Conservation (phyloP, 2,329 filamentous ascomycete species). For the Falciphora oryzae region DNA sequence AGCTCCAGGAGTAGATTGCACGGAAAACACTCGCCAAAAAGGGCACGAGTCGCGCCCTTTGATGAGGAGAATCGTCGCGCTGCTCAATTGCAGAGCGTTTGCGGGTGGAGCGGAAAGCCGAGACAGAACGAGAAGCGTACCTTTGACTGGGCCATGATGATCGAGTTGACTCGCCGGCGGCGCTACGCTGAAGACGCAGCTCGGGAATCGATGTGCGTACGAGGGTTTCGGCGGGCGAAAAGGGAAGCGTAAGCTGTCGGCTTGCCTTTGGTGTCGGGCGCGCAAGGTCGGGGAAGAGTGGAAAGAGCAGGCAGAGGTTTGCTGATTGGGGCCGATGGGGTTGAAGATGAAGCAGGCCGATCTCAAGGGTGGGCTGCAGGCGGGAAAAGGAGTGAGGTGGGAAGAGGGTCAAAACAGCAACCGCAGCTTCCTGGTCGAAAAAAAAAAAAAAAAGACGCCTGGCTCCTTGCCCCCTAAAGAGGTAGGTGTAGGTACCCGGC, state of each 20-base stretch:
- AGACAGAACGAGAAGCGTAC: neutral
- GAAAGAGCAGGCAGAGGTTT: neutral
- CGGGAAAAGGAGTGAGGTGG: constrained; percentile 1
- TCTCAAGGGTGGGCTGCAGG: neutral
- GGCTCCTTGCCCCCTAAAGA: neutral
- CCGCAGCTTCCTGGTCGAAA: neutral
- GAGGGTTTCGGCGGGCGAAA: neutral
- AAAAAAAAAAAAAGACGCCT: constrained; percentile 1
- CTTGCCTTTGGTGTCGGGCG: neutral
- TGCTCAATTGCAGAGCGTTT: neutral
- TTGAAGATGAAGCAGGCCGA: neutral
- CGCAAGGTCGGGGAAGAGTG: neutral
- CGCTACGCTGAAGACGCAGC: neutral
- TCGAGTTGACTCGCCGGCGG: constrained; percentile 1
- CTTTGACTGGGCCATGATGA: constrained; percentile 9
- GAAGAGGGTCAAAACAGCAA: constrained; percentile 1
- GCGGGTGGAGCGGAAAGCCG: neutral
- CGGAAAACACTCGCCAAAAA: neutral
- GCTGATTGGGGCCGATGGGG: constrained; percentile 3
- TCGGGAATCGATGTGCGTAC: neutral
- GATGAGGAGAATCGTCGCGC: neutral
- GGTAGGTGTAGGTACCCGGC: neutral
- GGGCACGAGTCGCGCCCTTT: neutral
- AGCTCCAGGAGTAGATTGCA: constrained; percentile 16
- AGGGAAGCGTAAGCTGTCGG: neutral